Evolutionary conservation across 768 basidiomycete genomes (phyloP).

Genomic region (Filobasidium wieringae): DNA sequence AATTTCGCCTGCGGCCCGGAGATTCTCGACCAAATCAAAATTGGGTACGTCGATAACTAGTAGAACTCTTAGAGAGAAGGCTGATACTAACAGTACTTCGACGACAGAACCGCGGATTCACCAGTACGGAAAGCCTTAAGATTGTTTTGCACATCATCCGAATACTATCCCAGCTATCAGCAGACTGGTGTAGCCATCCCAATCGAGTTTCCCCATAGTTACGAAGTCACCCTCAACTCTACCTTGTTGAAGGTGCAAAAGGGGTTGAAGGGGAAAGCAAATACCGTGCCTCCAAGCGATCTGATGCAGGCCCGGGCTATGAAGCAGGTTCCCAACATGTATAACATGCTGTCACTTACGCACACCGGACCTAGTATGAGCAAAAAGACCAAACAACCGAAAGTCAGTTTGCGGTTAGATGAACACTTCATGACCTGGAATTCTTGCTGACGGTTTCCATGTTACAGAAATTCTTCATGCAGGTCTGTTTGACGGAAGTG

Average conservation of each 20-base stretch:
- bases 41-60: constrained; percentile 10
- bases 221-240: constrained; percentile 28
- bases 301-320: constrained; percentile 20
- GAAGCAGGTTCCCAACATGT: neutral
- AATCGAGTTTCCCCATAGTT: constrained; percentile 32
- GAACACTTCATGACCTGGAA: neutral
- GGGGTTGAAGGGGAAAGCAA: constrained; percentile 34
- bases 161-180: constrained; percentile 25
- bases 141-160: constrained; percentile 37
- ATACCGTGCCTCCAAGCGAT: constrained; percentile 34
- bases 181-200: constrained; percentile 20
- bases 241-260: constrained; percentile 23
- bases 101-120: too few relatives aligned
- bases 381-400: constrained; percentile 38
- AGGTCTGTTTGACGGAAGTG: constrained; percentile 71
- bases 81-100: too few relatives aligned
- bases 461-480: constrained; percentile 55
- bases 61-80: too few relatives aligned
- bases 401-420: constrained; percentile 22
- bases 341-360: constrained; percentile 20
- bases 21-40: constrained; percentile 17
- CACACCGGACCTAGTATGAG: constrained; percentile 35
- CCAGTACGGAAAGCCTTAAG: constrained; percentile 35
- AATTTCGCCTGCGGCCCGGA: constrained; percentile 21
- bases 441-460: neutral